Percentiles rank a stretch among this genome's conserved stretches.
Evolutionary conservation across 768 basidiomycete species (phyloP).

Genomic region (Kwoniella sp.): DNA sequence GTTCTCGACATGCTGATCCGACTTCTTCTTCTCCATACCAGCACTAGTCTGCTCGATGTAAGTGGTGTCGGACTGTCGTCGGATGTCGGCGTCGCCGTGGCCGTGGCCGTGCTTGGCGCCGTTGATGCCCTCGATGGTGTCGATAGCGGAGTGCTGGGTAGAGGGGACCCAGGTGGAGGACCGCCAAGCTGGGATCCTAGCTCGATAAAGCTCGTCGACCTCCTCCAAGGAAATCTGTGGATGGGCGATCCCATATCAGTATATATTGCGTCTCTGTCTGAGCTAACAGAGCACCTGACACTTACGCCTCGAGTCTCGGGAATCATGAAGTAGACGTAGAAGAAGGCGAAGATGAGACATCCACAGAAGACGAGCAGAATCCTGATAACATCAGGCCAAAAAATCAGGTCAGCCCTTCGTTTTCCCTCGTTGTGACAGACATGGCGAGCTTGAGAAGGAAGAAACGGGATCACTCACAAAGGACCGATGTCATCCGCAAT

Average conservation of each 20-base stretch:
- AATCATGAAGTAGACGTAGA: slow-evolving; percentile 71
- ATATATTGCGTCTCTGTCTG: background rate
- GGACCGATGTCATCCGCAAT: slow-evolving; percentile 32
- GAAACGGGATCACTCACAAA: slow-evolving; percentile 14
- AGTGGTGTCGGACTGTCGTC: slow-evolving; percentile 10
- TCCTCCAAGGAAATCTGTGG: slow-evolving; percentile 56
- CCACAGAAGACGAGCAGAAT: slow-evolving; percentile 78
- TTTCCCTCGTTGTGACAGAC: background rate
- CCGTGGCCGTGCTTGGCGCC: background rate
- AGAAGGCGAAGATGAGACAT: slow-evolving; percentile 68
- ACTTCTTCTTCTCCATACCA: slow-evolving; percentile 12
- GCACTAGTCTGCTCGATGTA: background rate
- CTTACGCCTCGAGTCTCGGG: slow-evolving; percentile 64
- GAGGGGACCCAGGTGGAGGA: slow-evolving; percentile 65
- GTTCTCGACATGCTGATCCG: slow-evolving; percentile 16
- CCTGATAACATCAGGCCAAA: background rate
- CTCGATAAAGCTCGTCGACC: slow-evolving; percentile 64
- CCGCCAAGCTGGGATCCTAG: slow-evolving; percentile 70
- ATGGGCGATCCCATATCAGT: too few relatives aligned
- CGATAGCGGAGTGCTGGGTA: slow-evolving; percentile 4
- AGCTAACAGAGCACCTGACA: too few relatives aligned
- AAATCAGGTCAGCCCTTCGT: background rate
- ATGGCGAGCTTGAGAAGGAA: background rate
- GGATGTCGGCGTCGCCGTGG: background rate
- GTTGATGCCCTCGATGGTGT: slow-evolving; percentile 3